Conservation (phyloP, 495 filamentous ascomycete species). For the Lindgomyces ingoldianus region DNA sequence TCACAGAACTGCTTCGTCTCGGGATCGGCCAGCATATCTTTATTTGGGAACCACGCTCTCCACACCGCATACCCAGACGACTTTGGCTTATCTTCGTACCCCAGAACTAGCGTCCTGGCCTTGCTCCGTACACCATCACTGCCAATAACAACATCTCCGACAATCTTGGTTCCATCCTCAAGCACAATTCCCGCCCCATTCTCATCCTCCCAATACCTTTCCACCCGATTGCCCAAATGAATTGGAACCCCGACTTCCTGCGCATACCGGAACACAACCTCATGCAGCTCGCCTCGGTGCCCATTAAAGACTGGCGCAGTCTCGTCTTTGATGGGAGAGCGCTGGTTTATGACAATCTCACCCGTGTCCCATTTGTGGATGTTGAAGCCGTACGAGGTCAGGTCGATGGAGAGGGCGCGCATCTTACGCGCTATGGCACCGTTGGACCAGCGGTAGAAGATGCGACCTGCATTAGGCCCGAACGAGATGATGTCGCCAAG, state of each 20-base stretch:
- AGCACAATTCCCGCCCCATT: constrained; percentile 55
- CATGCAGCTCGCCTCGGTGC: constrained; percentile 61
- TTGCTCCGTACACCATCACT: constrained; percentile 63
- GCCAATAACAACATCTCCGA: constrained; percentile 59
- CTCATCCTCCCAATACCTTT: constrained; percentile 56
- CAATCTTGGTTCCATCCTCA: constrained; percentile 54
- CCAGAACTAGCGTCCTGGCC: constrained; percentile 59
- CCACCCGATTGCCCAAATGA: constrained; percentile 54
- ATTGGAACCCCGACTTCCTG: constrained; percentile 57
- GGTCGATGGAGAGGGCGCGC: constrained; percentile 49
- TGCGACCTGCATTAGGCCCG: constrained; percentile 60
- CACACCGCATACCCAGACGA: constrained; percentile 61
- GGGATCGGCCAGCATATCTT: constrained; percentile 62
- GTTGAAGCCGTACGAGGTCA: constrained; percentile 56
- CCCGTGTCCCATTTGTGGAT: constrained; percentile 61
- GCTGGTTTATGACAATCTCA: constrained; percentile 61
- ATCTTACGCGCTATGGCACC: constrained; percentile 45
- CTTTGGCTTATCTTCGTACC: constrained; percentile 62
- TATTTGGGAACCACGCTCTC: constrained; percentile 62
- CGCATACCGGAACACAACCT: constrained; percentile 60
- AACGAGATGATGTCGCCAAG: constrained; percentile 68
- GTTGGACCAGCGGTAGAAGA: constrained; percentile 45
- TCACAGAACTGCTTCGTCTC: constrained; percentile 59
- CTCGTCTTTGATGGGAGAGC: constrained; percentile 46
- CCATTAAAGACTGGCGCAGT: constrained; percentile 63